Percentiles rank a stretch among this genome's conserved stretches.
Evolutionary conservation across 495 filamentous ascomycete species (phyloP).

Genomic region (Sabuloglossum arenarium): DNA sequence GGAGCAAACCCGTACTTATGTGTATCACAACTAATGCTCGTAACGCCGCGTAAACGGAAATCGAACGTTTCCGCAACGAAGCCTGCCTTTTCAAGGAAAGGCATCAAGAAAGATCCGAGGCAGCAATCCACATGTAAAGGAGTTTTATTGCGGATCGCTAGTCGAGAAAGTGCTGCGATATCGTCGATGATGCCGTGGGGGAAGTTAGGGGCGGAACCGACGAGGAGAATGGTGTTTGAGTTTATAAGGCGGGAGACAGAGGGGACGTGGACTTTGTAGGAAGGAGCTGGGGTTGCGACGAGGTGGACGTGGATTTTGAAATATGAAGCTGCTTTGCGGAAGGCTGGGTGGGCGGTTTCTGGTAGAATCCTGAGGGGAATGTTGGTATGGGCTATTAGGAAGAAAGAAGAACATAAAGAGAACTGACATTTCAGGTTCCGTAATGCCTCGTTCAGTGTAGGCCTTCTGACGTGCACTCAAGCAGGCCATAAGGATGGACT

Average conservation of each 20-base stretch:
- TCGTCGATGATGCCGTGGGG: slow-evolving; percentile 97
- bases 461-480: slow-evolving; percentile 78
- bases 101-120: slow-evolving; percentile 82
- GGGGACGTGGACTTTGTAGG: slow-evolving; percentile 61
- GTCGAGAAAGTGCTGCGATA: slow-evolving; percentile 63
- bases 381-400: slow-evolving; percentile 7
- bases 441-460: slow-evolving; percentile 61
- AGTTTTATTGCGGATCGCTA: slow-evolving; percentile 56
- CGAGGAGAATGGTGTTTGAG: slow-evolving; percentile 86
- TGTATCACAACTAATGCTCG: slow-evolving; percentile 86
- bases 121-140: slow-evolving; percentile 97
- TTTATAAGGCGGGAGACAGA: slow-evolving; percentile 74
- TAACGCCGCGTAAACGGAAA: slow-evolving; percentile 85
- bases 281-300: slow-evolving; percentile 70
- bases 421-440: slow-evolving; percentile 80
- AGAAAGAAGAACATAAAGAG: not conserved
- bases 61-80: slow-evolving; percentile 78
- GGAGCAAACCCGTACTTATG: slow-evolving; percentile 99
- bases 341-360: slow-evolving; percentile 84
- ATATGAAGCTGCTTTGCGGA: slow-evolving; percentile 85
- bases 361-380: slow-evolving; percentile 56
- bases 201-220: slow-evolving; percentile 92
- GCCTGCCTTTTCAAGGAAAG: slow-evolving; percentile 77
- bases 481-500: slow-evolving; percentile 91
- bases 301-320: slow-evolving; percentile 88